phyloP scores from a whole-genome alignment of 805 yeast species.

The Myxozyma udenii region DNA sequence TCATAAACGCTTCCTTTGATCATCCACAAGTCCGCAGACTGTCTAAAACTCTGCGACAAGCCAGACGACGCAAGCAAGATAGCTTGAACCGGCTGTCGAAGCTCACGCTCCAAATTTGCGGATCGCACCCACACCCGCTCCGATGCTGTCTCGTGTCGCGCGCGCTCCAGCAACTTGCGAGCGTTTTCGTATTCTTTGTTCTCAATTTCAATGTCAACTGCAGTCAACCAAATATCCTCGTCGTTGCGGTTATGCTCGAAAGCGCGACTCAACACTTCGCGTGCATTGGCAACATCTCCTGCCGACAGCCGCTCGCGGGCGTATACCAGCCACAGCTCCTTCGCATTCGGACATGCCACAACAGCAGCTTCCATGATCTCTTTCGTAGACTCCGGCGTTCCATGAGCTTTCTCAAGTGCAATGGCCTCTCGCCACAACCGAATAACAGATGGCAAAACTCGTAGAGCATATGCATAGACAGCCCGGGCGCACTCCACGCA shows the following conservation, averaged over 20 bases:
- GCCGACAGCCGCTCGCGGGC: slow-evolving; percentile 55
- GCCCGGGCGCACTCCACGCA: slow-evolving; percentile 45
- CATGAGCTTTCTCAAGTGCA: slow-evolving; percentile 36
- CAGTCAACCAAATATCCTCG: slow-evolving; percentile 66
- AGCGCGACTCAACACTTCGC: slow-evolving; percentile 52
- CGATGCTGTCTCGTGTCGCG: slow-evolving; percentile 41
- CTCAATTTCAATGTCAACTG: slow-evolving; percentile 60
- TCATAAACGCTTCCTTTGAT: slow-evolving; percentile 60
- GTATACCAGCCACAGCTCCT: slow-evolving; percentile 60
- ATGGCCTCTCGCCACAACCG: slow-evolving; percentile 32
- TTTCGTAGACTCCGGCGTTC: slow-evolving; percentile 38
- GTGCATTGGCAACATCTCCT: slow-evolving; percentile 51
- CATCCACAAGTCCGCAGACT: slow-evolving; percentile 52
- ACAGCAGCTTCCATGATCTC: slow-evolving; percentile 55
- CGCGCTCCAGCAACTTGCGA: slow-evolving; percentile 41
- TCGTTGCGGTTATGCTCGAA: slow-evolving; percentile 44
- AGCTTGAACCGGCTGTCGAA: slow-evolving; percentile 41
- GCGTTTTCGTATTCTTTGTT: slow-evolving; percentile 42
- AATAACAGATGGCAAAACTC: slow-evolving; percentile 46
- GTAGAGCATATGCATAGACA: slow-evolving; percentile 48
- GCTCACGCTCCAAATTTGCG: slow-evolving; percentile 50
- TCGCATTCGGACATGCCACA: slow-evolving; percentile 47
- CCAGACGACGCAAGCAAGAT: slow-evolving; percentile 47
- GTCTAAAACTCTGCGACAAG: slow-evolving; percentile 46
- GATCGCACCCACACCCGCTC: slow-evolving; percentile 62